Evolutionary conservation across 768 basidiomycete genomes (phyloP), one percentile per base, ranked within the genome.

Genomic region (Boletus reticuloceps): DNA sequence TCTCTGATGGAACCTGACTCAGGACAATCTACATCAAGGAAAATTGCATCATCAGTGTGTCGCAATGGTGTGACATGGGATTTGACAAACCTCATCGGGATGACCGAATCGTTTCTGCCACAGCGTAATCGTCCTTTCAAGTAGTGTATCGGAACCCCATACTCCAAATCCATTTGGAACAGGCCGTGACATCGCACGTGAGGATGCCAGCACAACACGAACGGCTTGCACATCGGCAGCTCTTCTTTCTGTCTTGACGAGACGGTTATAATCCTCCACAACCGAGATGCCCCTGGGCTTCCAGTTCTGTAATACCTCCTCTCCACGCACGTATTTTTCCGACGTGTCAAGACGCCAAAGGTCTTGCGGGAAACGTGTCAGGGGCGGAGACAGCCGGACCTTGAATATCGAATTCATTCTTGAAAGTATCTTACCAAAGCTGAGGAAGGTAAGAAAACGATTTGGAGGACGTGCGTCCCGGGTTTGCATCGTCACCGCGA

Each of bases 291-390:
- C 92, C 43, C 95, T 82, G 42, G 95, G 86, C 61, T 85, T 89
- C 95, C 96, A 98, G 19, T 78, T 70, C 7, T 81, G 85, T 29
- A 98, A 78, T 5, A 78, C 71, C 64, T 98, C 95, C 69, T 98
- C 95, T 9, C 96, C 96, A 43, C 87, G 82, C 0, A 99, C 94
- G 71, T 95, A 98, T 69, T 94, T 95, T 72, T 91, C 89, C 29
- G 91, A 86, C 1, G 96, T 98, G 74, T 99, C 94, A 49, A 98
- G 77, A 39, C 94, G 78, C 97, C 96, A 98, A 14, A 99, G 77
- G 59, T 98, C 94, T 67, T 85, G 85, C 3, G 92, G 82, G 1
- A 89, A 94, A 42, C 92, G 85, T 19, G 91, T 93, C 57, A 91
- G 74, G 16, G 91, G 89, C 13, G 96, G 94, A 4, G 84, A 84